Percentiles rank a stretch among this genome's conserved stretches.
These are phyloP conservation scores for Xylaria nigripes DNA, from an alignment of 495 filamentous ascomycete species.

Conservation along the genomic window DNA sequence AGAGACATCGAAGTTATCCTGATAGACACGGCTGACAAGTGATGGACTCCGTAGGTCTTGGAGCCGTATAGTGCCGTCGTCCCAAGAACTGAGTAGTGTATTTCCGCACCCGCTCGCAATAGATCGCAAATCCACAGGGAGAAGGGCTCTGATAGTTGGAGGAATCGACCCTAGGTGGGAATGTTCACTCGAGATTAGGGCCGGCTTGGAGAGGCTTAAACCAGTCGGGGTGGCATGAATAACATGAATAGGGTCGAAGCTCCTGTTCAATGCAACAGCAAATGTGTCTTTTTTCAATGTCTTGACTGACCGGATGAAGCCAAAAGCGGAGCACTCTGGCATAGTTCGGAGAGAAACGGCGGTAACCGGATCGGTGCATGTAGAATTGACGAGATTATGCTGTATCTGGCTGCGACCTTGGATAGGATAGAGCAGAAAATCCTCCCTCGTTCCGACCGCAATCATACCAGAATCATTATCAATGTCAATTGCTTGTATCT, in stretches of 20 bases:
- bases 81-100: conserved; percentile 39
- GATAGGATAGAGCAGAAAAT: conserved; percentile 25
- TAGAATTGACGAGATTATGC: background rate
- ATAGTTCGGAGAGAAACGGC: conserved; percentile 8
- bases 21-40: conserved; percentile 30
- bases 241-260: conserved; percentile 30
- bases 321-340: conserved; percentile 7
- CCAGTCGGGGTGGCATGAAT: conserved; percentile 32
- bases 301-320: conserved; percentile 22
- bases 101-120: conserved; percentile 23
- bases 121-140: conserved; percentile 27
- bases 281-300: conserved; percentile 33
- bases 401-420: background rate
- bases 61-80: conserved; percentile 38
- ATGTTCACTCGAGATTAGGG: conserved; percentile 3
- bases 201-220: conserved; percentile 21
- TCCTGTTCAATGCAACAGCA: conserved; percentile 30
- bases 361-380: conserved; percentile 6
- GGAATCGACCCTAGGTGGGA: conserved; percentile 1
- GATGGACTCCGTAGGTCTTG: conserved; percentile 37
- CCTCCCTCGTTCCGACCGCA: conserved; percentile 22
- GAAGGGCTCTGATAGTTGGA: conserved; percentile 27
- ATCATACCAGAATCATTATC: conserved; percentile 14
- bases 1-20: conserved; percentile 37
- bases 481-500: conserved; percentile 33